A percentile compares a stretch with the other conserved stretches of the same genome.
These are phyloP conservation scores for Amylostereum chailletii DNA, from an alignment of 1,284 basidiomycete genomes.

Conservation along the genomic window DNA sequence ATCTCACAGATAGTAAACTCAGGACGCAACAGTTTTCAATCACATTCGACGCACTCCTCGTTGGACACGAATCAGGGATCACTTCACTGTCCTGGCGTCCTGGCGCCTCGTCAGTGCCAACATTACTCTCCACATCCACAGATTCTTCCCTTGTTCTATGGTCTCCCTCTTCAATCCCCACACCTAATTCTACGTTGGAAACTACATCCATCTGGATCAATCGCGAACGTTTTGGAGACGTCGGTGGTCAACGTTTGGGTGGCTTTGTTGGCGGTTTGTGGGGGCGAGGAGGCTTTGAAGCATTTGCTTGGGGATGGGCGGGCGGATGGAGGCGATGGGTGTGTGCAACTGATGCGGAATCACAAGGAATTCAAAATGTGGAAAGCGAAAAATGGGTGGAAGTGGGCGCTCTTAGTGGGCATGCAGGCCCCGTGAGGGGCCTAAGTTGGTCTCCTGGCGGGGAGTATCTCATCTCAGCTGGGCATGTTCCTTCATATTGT, in stretches of 20 bases:
- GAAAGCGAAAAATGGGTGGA: slow-evolving; percentile 59
- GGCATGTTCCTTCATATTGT: slow-evolving; percentile 38
- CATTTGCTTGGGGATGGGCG: slow-evolving; percentile 84
- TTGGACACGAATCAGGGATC: slow-evolving; percentile 90
- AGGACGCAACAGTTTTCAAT: slow-evolving; percentile 63
- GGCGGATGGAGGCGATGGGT: slow-evolving; percentile 88
- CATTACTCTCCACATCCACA: slow-evolving; percentile 80
- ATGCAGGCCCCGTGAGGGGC: slow-evolving; percentile 70
- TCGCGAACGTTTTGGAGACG: slow-evolving; percentile 82
- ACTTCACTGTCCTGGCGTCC: slow-evolving; percentile 81
- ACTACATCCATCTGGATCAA: slow-evolving; percentile 80
- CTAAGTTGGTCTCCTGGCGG: slow-evolving; percentile 80
- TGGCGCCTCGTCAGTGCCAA: slow-evolving; percentile 24
- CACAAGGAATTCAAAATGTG: slow-evolving; percentile 8
- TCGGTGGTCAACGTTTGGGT: slow-evolving; percentile 81
- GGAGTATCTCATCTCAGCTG: slow-evolving; percentile 75
- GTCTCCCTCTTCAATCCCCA: slow-evolving; percentile 58
- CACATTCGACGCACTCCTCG: slow-evolving; percentile 83
- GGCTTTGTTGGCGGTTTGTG: slow-evolving; percentile 88
- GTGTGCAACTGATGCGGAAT: slow-evolving; percentile 19
- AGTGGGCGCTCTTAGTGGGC: slow-evolving; percentile 71
- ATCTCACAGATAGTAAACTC: not conserved
- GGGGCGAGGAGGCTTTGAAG: slow-evolving; percentile 50
- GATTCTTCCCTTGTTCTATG: slow-evolving; percentile 92
- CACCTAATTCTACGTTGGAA: slow-evolving; percentile 15